Percentiles rank a stretch among this genome's conserved stretches.
phyloP scores from a whole-genome alignment of 768 basidiomycete genomes.

The Mrakia gelida region DNA sequence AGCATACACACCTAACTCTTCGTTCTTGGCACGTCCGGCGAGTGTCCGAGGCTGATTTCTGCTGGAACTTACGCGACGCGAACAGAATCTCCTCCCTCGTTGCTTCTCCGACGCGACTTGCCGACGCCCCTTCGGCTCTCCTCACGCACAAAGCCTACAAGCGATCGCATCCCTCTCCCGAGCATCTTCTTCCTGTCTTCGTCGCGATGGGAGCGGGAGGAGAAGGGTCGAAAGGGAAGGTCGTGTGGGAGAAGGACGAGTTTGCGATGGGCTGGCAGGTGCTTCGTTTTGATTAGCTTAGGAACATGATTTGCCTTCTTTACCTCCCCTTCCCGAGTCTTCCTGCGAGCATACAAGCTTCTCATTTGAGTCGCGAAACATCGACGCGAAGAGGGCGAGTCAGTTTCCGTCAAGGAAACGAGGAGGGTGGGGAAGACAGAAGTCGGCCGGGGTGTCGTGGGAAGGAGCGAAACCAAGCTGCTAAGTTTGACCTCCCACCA shows the following conservation, averaged over 20 bases:
- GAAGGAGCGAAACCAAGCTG: background rate
- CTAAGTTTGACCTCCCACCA: background rate
- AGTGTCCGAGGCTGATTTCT: background rate
- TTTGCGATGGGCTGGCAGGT: conserved; percentile 27
- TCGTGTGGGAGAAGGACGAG: background rate
- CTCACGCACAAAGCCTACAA: background rate
- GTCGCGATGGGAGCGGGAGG: conserved; percentile 22
- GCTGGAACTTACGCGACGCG: background rate
- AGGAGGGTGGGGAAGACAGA: background rate
- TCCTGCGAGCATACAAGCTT: background rate
- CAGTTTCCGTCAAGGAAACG: too few relatives aligned
- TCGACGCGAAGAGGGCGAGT: too few relatives aligned
- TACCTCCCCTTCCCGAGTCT: background rate
- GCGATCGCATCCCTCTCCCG: conserved; percentile 2
- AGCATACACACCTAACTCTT: background rate
- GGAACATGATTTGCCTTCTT: background rate
- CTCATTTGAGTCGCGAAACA: too few relatives aligned
- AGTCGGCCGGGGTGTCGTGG: background rate
- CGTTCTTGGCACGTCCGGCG: too few relatives aligned
- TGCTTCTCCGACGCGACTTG: background rate
- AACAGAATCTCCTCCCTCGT: conserved; percentile 10
- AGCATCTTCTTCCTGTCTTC: conserved; percentile 22
- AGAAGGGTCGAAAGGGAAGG: background rate
- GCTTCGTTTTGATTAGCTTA: conserved; percentile 8
- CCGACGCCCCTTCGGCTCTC: background rate